Evolutionary conservation across 345 rosid species (phyloP).

Genomic region (Lumnitzera littorea): DNA sequence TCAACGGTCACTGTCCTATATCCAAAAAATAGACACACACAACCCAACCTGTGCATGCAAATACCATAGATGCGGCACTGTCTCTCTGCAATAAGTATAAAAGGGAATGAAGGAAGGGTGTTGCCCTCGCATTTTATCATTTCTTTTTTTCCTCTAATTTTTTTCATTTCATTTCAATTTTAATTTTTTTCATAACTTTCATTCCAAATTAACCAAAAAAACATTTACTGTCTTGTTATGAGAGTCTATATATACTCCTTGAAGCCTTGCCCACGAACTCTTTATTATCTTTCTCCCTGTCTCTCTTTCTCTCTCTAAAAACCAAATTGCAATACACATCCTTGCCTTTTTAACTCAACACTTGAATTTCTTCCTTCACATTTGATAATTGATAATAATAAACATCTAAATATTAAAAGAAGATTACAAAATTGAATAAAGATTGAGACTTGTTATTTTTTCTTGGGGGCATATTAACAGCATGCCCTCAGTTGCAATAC

Average conservation of each 20-base stretch:
- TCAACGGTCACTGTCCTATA: too few relatives aligned
- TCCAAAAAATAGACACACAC: too few relatives aligned
- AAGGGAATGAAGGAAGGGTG: background rate
- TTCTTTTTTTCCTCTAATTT: background rate
- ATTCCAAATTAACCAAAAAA: background rate
- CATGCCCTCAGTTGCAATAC: constrained; percentile 42
- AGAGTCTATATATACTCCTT: constrained; percentile 32
- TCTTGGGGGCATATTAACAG: constrained; percentile 39
- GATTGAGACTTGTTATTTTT: too few relatives aligned
- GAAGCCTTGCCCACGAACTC: constrained; percentile 10
- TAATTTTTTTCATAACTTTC: background rate
- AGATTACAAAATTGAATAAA: constrained; percentile 5
- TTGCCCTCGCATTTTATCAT: too few relatives aligned
- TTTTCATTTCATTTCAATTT: background rate
- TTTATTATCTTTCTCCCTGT: constrained; percentile 7
- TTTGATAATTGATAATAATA: constrained; percentile 16
- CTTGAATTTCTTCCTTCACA: constrained; percentile 25
- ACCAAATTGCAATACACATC: background rate
- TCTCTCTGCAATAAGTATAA: constrained; percentile 1
- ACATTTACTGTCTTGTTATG: constrained; percentile 2
- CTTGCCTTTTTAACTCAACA: constrained; percentile 6
- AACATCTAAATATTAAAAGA: constrained; percentile 15
- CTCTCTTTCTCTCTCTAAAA: constrained; percentile 15
- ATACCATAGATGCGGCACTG: background rate
- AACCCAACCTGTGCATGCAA: too few relatives aligned